Evolutionary conservation across 2,329 filamentous ascomycete species (phyloP).

Genomic region (Colletotrichum sp.): DNA sequence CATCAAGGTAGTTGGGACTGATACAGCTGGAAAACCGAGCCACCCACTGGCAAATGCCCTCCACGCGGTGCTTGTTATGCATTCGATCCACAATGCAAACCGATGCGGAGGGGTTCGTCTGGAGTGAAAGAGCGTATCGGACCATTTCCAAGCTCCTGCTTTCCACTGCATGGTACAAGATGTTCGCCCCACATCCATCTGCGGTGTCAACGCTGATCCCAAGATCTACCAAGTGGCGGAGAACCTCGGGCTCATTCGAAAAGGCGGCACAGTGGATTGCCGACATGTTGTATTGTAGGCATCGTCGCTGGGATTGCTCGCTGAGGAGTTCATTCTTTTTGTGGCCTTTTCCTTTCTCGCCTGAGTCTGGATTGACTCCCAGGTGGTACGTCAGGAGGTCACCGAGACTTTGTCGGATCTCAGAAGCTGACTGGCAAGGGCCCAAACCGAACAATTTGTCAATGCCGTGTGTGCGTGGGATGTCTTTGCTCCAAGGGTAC

Average conservation of each 20-base stretch:
- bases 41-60: background rate
- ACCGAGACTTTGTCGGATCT: background rate
- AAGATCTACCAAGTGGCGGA: background rate
- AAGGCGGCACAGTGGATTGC: background rate
- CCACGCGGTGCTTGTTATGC: background rate
- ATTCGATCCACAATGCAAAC: fast-evolving
- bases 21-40: background rate
- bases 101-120: background rate
- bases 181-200: background rate
- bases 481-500: background rate
- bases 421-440: background rate
- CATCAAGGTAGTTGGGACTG: background rate
- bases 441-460: background rate
- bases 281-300: background rate
- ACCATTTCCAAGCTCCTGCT: background rate
- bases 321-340: background rate
- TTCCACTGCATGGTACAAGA: background rate
- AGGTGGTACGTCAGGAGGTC: fast-evolving
- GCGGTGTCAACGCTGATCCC: background rate
- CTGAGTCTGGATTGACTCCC: fast-evolving
- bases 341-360: fast-evolving
- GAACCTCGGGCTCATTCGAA: background rate
- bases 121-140: background rate
- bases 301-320: background rate
- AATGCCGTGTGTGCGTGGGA: background rate